Percentiles rank a stretch among this genome's conserved stretches.
Evolutionary conservation across 1,139 yeast species (phyloP).

Genomic region (Suhomyces bolitotheri): DNA sequence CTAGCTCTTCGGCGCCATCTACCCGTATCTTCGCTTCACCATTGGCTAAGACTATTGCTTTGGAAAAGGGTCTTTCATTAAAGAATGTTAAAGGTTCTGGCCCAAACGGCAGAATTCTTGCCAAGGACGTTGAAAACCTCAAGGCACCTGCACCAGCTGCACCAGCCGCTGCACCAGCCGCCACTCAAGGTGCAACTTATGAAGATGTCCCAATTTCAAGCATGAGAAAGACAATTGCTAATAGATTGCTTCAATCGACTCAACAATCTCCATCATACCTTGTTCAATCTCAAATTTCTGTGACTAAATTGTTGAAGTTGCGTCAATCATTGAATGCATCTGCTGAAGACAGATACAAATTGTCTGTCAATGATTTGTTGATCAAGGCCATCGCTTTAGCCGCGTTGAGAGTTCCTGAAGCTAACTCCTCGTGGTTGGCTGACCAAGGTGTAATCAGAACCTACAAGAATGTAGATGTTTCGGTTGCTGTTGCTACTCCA

Average conservation of each 20-base stretch:
- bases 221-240: slow-evolving; percentile 94
- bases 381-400: slow-evolving; percentile 95
- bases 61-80: slow-evolving; percentile 87
- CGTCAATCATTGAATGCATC: slow-evolving; percentile 86
- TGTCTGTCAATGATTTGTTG: slow-evolving; percentile 91
- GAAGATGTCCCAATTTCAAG: slow-evolving; percentile 83
- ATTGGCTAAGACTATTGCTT: slow-evolving; percentile 87
- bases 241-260: slow-evolving; percentile 84
- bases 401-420: slow-evolving; percentile 86
- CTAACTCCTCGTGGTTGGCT: slow-evolving; percentile 92
- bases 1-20: slow-evolving; percentile 25
- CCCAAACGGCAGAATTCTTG: slow-evolving; percentile 91
- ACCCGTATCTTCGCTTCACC: slow-evolving; percentile 93
- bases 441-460: slow-evolving; percentile 88
- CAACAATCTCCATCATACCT: slow-evolving; percentile 88
- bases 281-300: slow-evolving; percentile 83
- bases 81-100: slow-evolving; percentile 89
- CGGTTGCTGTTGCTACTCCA: slow-evolving; percentile 98
- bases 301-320: slow-evolving; percentile 85
- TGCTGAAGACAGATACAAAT: slow-evolving; percentile 84
- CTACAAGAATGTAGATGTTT: slow-evolving; percentile 88
- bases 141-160: slow-evolving; percentile 48
- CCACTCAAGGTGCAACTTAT: slow-evolving; percentile 57
- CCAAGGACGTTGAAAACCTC: slow-evolving; percentile 81
- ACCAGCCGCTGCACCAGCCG: slow-evolving; percentile 42